Percentiles rank a stretch among this genome's conserved stretches.
These are phyloP conservation scores for Mariannaea sp. DNA, from an alignment of 2,329 filamentous ascomycete genomes.

Conservation along the genomic window DNA sequence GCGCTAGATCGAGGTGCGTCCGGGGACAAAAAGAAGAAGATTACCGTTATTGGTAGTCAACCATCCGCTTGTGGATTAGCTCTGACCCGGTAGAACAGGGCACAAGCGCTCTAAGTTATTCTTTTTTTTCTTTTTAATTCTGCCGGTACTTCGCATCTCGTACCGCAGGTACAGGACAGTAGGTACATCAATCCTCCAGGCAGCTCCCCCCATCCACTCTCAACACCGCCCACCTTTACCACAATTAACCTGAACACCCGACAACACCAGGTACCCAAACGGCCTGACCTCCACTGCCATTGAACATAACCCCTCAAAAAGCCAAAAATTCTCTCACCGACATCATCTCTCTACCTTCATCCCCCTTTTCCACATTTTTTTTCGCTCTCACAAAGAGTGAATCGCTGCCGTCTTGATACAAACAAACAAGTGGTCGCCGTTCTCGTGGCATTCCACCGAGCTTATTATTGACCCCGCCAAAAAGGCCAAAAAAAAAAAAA, in stretches of 20 bases:
- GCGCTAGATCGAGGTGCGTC: no score
- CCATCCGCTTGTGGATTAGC: background rate
- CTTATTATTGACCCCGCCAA: conserved; percentile 21
- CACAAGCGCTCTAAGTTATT: background rate
- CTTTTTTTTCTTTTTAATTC: conserved; percentile 21
- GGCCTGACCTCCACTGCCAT: conserved; percentile 15
- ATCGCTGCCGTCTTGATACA: conserved; percentile 1
- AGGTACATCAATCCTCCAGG: no score
- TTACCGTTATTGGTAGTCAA: conserved; percentile 17
- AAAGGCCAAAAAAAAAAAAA: conserved; percentile 1
- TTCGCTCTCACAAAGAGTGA: conserved; percentile 8
- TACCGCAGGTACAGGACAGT: no score
- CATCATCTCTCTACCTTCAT: conserved; percentile 8
- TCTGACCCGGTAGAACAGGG: background rate
- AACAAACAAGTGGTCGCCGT: background rate
- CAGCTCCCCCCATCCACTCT: background rate
- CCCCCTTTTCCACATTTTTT: background rate
- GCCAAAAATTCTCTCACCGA: conserved; percentile 22
- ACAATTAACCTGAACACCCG: background rate
- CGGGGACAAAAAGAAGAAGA: background rate
- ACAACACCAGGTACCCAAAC: conserved; percentile 9
- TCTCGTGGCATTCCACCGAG: conserved; percentile 3
- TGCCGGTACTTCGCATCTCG: no score
- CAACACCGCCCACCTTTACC: conserved; percentile 1
- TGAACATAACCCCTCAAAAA: conserved; percentile 20